Evolutionary conservation across 1,284 basidiomycete species (phyloP).

Genomic region (Puccinia triticina): DNA sequence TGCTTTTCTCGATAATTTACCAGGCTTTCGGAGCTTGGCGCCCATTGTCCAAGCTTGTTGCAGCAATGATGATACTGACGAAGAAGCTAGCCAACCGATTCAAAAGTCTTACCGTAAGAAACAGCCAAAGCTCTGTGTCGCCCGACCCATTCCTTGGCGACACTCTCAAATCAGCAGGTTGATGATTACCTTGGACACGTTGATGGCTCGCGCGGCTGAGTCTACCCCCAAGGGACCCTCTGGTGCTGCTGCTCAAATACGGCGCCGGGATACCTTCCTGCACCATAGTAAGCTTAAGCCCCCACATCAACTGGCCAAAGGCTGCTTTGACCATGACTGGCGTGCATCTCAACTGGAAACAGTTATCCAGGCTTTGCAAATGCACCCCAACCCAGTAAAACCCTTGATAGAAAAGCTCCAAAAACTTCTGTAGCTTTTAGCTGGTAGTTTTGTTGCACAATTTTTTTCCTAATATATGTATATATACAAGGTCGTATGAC

Average conservation of each 20-base stretch:
- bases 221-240: background rate
- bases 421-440: too few species aligned
- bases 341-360: too few species aligned
- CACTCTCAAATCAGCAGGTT: background rate
- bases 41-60: conserved; percentile 21
- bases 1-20: background rate
- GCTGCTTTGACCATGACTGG: too few species aligned
- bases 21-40: background rate
- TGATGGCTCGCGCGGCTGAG: background rate
- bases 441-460: too few species aligned
- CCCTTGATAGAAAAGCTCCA: too few species aligned
- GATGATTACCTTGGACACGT: background rate
- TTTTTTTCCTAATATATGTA: too few species aligned
- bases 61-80: conserved; percentile 28
- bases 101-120: conserved; percentile 10
- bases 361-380: too few species aligned
- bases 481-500: too few species aligned
- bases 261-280: background rate
- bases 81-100: background rate
- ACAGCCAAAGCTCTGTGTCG: conserved; percentile 12
- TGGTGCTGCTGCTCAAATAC: background rate
- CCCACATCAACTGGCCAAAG: background rate
- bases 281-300: background rate
- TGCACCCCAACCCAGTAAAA: too few species aligned
- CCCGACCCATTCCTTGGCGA: conserved; percentile 16